These are phyloP conservation scores for Tricholoma bakamatsutake DNA, from an alignment of 768 basidiomycete genomes.

Conservation along the genomic window DNA sequence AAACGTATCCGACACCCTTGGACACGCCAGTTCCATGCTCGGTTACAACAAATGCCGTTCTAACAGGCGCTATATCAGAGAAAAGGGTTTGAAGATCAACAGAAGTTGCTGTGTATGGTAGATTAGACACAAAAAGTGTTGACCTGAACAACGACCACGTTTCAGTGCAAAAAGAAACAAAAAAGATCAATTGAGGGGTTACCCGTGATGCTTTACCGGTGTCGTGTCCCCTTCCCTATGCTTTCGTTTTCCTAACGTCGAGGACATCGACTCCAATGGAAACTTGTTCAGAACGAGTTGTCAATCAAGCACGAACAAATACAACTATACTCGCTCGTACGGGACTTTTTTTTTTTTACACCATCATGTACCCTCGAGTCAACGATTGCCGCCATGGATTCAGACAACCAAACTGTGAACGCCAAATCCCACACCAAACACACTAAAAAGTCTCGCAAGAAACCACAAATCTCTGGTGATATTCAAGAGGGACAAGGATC, in stretches of 20 bases:
- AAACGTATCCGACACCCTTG: slow-evolving; percentile 96
- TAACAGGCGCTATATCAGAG: slow-evolving; percentile 92
- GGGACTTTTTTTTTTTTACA: too few species aligned
- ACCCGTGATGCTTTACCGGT: slow-evolving; percentile 28
- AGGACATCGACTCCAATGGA: slow-evolving; percentile 19
- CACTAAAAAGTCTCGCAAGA: slow-evolving; percentile 4
- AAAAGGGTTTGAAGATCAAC: slow-evolving; percentile 89
- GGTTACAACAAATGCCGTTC: slow-evolving; percentile 89
- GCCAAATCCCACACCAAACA: neutral
- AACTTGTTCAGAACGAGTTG: neutral
- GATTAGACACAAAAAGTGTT: slow-evolving; percentile 89
- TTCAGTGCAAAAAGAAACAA: neutral
- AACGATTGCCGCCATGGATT: neutral
- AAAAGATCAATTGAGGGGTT: slow-evolving; percentile 1
- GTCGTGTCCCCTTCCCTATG: slow-evolving; percentile 28
- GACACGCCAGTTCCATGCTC: slow-evolving; percentile 70
- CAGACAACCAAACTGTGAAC: neutral
- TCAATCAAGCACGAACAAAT: too few species aligned
- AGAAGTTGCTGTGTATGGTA: slow-evolving; percentile 88
- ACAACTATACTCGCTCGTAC: too few species aligned
- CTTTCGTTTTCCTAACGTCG: slow-evolving; percentile 39
- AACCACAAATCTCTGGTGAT: neutral
- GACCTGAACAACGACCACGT: slow-evolving; percentile 37
- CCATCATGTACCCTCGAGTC: too few species aligned
- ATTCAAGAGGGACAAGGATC: slow-evolving; percentile 7